Conservation (phyloP, 441 rosid species). For the Arabidopsis lyrata region DNA sequence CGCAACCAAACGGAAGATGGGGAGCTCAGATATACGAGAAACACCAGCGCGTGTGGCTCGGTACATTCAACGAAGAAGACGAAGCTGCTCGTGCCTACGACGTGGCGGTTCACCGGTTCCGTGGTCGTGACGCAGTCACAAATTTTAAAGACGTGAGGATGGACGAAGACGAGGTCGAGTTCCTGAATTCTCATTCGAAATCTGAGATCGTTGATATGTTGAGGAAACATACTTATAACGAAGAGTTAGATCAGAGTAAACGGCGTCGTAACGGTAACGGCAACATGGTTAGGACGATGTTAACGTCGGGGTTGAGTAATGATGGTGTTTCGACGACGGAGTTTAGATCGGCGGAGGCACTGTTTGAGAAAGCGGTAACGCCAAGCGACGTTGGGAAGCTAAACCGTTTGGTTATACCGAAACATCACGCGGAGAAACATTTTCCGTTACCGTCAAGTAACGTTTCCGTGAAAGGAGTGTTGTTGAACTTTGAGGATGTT, state of each 20-base stretch:
- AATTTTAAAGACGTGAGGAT: constrained; percentile 66
- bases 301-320: constrained; percentile 19
- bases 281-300: constrained; percentile 30
- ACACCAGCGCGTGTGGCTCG: constrained; percentile 98
- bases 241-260: constrained; percentile 83
- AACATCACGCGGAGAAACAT: constrained; percentile 96
- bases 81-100: constrained; percentile 94
- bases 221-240: constrained; percentile 85
- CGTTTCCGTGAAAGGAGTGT: constrained; percentile 64
- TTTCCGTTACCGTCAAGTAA: constrained; percentile 64
- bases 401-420: constrained; percentile 90
- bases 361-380: constrained; percentile 88
- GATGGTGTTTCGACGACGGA: constrained; percentile 35
- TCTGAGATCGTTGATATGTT: constrained; percentile 96
- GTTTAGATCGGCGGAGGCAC: constrained; percentile 62
- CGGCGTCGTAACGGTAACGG: constrained; percentile 46
- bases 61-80: constrained; percentile 93
- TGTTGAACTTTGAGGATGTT: constrained; percentile 79
- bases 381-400: constrained; percentile 98
- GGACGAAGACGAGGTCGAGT: constrained; percentile 54
- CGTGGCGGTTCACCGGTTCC: constrained; percentile 86
- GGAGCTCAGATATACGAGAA: constrained; percentile 99
- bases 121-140: constrained; percentile 89
- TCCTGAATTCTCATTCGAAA: constrained; percentile 81
- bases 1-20: constrained; percentile 98